Base-by-base conservation (phyloP, 129 eudicot species). In the Scalesia atractyloides region DNA sequence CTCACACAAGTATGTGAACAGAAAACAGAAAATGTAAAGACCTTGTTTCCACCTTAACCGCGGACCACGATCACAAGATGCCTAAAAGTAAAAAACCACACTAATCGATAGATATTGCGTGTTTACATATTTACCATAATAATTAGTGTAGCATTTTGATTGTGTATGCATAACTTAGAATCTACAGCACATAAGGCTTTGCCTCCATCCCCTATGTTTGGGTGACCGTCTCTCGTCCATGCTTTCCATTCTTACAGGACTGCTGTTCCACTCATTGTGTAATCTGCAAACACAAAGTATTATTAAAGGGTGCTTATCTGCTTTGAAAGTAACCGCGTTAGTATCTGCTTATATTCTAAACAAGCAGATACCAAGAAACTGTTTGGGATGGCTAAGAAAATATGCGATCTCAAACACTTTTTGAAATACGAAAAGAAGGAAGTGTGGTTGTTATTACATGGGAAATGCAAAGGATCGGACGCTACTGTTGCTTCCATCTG, bases 381-480 rank as follows among this genome's bases (percentile, higher is more conserved):
- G 46, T 41, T 41, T 41, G 46, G 46, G 46, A 41, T 41, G 46
- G 46, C 12, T 41, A 41, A 41, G 46, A 8, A 9, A 7, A 7
- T 41, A 41, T 6, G 46, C 10, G 10, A 6, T 41, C 41, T 18
- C 41, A 19, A 66, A 19, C 19, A 11, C 18, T 11, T 0, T 12
- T n/a, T 30, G 4, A 51, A 17, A 54, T 41, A n/a, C 12, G 56
- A 5, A 20, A 59, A 15, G 26, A n/a, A n/a, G 39, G 19, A 34
- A 36, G 52, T 9, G 12, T 41, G 53, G 9, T 37, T 54, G 76
- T 50, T 41, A 73, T 81, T 85, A 92, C 98, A 92, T 81, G 33
- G 98, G 98, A 85, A 92, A 92, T n/a, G 98, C 96, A 48, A 92
- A 92, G 71, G 98, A 92, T 69, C 95, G 75, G 51, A 86, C 85